Percentiles rank a stretch among this genome's conserved stretches.
phyloP scores from a whole-genome alignment of 768 basidiomycete genomes.

The Leccinum pellstonianum region DNA sequence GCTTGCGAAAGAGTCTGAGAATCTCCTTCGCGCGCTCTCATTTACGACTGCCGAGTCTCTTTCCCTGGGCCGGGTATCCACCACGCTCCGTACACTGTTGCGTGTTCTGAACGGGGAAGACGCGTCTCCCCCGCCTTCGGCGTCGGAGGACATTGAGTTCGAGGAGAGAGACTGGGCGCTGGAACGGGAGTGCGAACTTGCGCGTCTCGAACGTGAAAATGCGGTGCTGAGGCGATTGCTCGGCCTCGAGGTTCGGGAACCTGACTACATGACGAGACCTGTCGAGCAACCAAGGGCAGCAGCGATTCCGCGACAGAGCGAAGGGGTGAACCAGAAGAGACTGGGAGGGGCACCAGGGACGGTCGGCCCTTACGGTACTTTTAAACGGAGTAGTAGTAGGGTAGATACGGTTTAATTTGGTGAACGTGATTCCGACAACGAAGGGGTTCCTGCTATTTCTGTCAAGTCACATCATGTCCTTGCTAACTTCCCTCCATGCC shows the following conservation, averaged over 20 bases:
- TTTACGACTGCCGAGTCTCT: slow-evolving; percentile 65
- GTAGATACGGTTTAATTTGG: slow-evolving; percentile 5
- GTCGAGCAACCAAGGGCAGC: slow-evolving; percentile 16
- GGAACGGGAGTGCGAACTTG: slow-evolving; percentile 89
- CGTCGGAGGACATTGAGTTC: slow-evolving; percentile 21
- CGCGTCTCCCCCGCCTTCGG: slow-evolving; percentile 11
- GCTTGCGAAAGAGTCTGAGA: slow-evolving; percentile 70
- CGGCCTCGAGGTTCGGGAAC: slow-evolving; percentile 41
- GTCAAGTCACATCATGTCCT: slow-evolving; percentile 4
- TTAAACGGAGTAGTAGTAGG: slow-evolving; percentile 34
- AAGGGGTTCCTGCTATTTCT: slow-evolving; percentile 17
- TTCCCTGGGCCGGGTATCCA: slow-evolving; percentile 68
- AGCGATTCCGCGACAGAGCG: slow-evolving; percentile 14
- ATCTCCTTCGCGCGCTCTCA: slow-evolving; percentile 54
- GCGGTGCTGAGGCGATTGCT: slow-evolving; percentile 72
- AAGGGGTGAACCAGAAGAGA: slow-evolving; percentile 21
- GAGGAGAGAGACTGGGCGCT: slow-evolving; percentile 60
- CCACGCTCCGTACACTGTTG: slow-evolving; percentile 65
- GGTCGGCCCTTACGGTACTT: slow-evolving; percentile 45
- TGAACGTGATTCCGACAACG: not conserved
- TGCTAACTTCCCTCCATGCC: slow-evolving; percentile 12
- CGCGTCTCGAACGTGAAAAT: slow-evolving; percentile 86
- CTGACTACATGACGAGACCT: slow-evolving; percentile 4
- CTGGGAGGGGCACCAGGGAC: slow-evolving; percentile 37
- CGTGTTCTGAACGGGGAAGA: slow-evolving; percentile 72